phyloP scores from a whole-genome alignment of 1,139 yeast genomes.

The Yarrowia galli region DNA sequence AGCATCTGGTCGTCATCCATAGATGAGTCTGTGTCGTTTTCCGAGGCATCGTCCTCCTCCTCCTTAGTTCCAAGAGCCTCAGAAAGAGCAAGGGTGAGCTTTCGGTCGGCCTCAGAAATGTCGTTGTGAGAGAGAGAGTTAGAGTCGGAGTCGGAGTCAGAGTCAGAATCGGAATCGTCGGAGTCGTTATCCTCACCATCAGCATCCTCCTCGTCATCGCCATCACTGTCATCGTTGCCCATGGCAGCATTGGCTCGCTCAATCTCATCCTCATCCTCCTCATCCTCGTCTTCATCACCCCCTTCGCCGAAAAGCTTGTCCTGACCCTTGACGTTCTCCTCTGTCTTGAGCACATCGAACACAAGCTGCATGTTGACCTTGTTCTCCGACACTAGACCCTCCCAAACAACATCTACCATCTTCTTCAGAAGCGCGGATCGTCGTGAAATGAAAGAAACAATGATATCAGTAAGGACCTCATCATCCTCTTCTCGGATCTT shows the following conservation, averaged over 20 bases:
- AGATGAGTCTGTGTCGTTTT: conserved; percentile 54
- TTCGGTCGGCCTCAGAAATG: conserved; percentile 66
- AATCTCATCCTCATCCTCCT: conserved; percentile 51
- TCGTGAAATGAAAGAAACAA: conserved; percentile 76
- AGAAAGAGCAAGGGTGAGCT: conserved; percentile 75
- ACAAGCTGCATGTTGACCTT: conserved; percentile 61
- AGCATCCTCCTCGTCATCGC: conserved; percentile 49
- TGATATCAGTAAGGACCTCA: conserved; percentile 75
- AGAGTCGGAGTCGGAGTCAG: conserved; percentile 46
- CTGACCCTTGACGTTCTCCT: conserved; percentile 86
- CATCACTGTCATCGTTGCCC: conserved; percentile 48
- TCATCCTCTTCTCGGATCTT: conserved; percentile 48
- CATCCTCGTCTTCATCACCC: conserved; percentile 52
- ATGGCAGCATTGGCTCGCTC: conserved; percentile 48
- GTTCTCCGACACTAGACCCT: conserved; percentile 59
- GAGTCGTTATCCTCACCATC: conserved; percentile 50
- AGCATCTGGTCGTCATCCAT: conserved; percentile 98
- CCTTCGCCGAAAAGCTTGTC: conserved; percentile 73
- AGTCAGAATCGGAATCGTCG: conserved; percentile 43
- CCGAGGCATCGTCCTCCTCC: conserved; percentile 40
- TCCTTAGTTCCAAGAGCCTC: conserved; percentile 69
- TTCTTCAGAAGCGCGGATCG: conserved; percentile 75
- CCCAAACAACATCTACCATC: conserved; percentile 80
- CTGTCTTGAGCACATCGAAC: conserved; percentile 71
- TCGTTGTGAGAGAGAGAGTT: conserved; percentile 46